phyloP scores from a whole-genome alignment of 2,329 filamentous ascomycete genomes.

The Sphaerulina musiva region DNA sequence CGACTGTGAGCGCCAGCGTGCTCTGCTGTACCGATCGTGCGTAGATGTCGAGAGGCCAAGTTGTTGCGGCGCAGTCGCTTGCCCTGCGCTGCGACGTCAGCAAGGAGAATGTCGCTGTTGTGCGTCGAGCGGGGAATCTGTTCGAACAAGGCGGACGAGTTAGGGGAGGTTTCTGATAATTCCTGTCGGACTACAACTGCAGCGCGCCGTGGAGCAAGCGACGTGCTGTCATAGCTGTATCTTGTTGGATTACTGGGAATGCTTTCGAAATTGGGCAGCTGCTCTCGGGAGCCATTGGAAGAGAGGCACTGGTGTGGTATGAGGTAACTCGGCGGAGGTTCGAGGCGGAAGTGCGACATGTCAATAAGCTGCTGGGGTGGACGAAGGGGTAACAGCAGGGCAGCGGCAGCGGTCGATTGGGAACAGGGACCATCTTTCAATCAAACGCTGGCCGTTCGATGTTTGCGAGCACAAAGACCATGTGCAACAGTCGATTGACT shows the following conservation, averaged over 20 bases:
- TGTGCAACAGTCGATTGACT: not conserved
- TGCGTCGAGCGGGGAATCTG: not conserved
- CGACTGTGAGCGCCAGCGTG: not conserved
- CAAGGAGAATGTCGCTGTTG: not conserved
- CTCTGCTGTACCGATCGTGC: not conserved
- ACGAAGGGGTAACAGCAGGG: not conserved
- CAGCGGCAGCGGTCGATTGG: not conserved
- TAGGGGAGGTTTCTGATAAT: not conserved
- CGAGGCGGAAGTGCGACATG: constrained; percentile 1
- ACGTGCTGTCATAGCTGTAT: not conserved
- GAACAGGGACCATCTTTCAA: not conserved
- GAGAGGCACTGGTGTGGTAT: not conserved
- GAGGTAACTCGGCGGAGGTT: not conserved
- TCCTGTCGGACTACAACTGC: not conserved
- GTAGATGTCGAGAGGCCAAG: not conserved
- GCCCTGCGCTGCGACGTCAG: too few species aligned
- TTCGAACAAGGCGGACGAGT: not conserved
- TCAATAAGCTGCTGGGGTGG: not conserved
- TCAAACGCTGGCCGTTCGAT: not conserved
- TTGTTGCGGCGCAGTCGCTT: not conserved
- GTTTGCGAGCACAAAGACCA: not conserved
- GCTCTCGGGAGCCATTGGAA: not conserved
- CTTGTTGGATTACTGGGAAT: not conserved
- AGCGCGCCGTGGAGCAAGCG: not conserved
- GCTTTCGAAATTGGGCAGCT: not conserved